Conservation (phyloP, 495 filamentous ascomycete genomes). For the Trichoderma orchidacearum region DNA sequence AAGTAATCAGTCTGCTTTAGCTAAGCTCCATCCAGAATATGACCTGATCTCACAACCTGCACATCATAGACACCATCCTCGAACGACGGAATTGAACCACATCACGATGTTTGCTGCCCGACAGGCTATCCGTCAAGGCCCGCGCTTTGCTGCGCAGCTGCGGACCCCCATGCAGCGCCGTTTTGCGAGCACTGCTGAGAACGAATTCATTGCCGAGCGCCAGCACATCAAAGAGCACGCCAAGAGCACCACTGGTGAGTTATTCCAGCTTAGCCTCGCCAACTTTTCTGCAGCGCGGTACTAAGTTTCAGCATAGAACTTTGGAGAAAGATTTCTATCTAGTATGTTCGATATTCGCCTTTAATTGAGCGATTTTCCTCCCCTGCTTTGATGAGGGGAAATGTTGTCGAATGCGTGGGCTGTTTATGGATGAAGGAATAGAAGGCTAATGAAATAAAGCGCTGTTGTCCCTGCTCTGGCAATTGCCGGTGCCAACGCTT, state of each 20-base stretch:
- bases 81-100: constrained; percentile 5
- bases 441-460: constrained; percentile 27
- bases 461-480: constrained; percentile 55
- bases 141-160: constrained; percentile 42
- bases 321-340: constrained; percentile 89
- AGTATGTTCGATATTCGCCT: constrained; percentile 40
- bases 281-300: neutral
- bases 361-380: constrained; percentile 15
- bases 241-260: constrained; percentile 59
- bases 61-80: constrained; percentile 12
- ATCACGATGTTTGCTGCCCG: constrained; percentile 14
- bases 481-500: constrained; percentile 63
- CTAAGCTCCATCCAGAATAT: constrained; percentile 14
- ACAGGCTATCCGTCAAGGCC: constrained; percentile 8
- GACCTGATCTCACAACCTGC: constrained; percentile 16
- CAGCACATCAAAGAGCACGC: constrained; percentile 77
- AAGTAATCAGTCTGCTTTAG: constrained; percentile 3
- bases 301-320: constrained; percentile 42
- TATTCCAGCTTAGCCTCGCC: neutral
- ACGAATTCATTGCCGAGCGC: constrained; percentile 79
- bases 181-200: constrained; percentile 57
- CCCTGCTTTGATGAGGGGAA: neutral
- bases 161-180: constrained; percentile 51
- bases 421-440: neutral
- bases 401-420: neutral